Conservation (phyloP, 176 grass and related monocot species). For the Panicum miliaceum region DNA sequence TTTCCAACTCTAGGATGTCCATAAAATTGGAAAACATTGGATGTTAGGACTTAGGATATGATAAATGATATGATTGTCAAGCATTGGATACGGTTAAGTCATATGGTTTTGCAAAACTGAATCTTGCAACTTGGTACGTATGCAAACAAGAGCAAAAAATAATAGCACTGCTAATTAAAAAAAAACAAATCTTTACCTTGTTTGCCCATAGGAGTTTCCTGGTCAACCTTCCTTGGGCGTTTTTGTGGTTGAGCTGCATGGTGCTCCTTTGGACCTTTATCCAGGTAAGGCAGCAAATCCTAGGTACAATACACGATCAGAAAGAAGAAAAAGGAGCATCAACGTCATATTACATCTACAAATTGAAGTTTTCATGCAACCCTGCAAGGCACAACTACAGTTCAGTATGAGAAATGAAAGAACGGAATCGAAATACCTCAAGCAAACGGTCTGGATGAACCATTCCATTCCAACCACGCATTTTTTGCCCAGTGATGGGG, state of each 20-base stretch:
- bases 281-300: constrained; percentile 92
- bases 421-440: constrained; percentile 59
- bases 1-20: too few relatives aligned
- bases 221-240: constrained; percentile 81
- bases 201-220: constrained; percentile 49
- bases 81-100: not conserved
- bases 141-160: constrained; percentile 1
- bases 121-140: not conserved
- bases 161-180: not conserved
- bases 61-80: not conserved
- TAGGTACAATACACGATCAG: constrained; percentile 40
- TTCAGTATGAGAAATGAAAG: constrained; percentile 3
- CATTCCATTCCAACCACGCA: constrained; percentile 90
- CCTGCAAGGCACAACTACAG: constrained; percentile 11
- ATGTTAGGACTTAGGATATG: not conserved
- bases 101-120: not conserved
- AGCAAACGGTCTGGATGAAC: constrained; percentile 87
- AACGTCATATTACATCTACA: not conserved
- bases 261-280: constrained; percentile 93
- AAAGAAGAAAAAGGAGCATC: constrained; percentile 1
- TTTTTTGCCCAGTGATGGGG: constrained; percentile 94
- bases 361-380: not conserved
- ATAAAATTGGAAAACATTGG: not conserved
- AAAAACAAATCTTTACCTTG: constrained; percentile 43
- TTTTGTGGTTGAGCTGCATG: constrained; percentile 86